phyloP scores from a whole-genome alignment of 768 basidiomycete genomes.

The Mycena pura region DNA sequence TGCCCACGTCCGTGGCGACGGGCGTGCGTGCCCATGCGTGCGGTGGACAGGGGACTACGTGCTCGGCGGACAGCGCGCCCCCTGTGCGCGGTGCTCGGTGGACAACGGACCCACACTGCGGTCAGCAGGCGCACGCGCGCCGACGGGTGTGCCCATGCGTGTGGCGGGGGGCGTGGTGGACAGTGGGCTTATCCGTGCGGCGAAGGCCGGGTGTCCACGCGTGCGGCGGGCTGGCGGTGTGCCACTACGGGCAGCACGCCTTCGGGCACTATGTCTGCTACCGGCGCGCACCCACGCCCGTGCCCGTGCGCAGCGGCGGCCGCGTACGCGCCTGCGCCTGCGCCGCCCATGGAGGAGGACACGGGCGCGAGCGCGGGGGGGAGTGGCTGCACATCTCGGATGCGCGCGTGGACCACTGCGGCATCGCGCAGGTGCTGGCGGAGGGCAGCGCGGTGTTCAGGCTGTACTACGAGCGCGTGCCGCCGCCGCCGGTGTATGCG shows the following conservation, averaged over 20 bases:
- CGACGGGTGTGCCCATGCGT: too few species aligned
- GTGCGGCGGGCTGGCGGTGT: too few species aligned
- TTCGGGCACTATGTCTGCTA: slow-evolving; percentile 96
- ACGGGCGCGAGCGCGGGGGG: slow-evolving; percentile 59
- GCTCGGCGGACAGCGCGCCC: too few species aligned
- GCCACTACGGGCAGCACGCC: slow-evolving; percentile 91
- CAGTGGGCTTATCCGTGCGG: too few species aligned
- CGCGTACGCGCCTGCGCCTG: slow-evolving; percentile 34
- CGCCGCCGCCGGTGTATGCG: background rate
- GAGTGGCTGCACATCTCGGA: slow-evolving; percentile 93
- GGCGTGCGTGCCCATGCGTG: too few species aligned
- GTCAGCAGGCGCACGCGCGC: too few species aligned
- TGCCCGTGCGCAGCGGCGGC: slow-evolving; percentile 42
- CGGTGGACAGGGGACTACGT: too few species aligned
- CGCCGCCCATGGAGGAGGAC: slow-evolving; percentile 28
- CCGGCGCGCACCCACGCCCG: slow-evolving; percentile 75
- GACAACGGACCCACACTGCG: too few species aligned
- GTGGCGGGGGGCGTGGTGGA: too few species aligned
- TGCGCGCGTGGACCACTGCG: slow-evolving; percentile 77
- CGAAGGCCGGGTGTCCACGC: too few species aligned
- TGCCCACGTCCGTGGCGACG: too few species aligned
- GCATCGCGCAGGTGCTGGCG: slow-evolving; percentile 73
- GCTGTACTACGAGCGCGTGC: slow-evolving; percentile 86
- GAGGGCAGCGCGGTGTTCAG: slow-evolving; percentile 86
- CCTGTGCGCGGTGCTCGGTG: too few species aligned